Base-by-base conservation (phyloP, 805 yeast genomes). In the Wickerhamiella bombiphila region DNA sequence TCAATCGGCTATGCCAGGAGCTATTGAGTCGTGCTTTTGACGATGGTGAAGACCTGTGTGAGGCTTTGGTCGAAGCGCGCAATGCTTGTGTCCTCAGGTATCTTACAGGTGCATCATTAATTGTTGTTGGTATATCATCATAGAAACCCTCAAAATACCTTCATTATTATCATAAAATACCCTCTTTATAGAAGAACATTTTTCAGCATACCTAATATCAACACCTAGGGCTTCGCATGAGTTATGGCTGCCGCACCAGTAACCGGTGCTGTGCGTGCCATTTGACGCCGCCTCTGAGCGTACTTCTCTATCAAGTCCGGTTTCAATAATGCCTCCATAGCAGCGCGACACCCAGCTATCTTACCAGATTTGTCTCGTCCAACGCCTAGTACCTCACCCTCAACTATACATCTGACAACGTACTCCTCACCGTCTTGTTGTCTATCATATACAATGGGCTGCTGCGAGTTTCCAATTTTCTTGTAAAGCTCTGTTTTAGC, bases 101-200 rank as follows among this genome's bases (percentile, higher is more conserved):
- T 51, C 61, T 88, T 44, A 91, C 91, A 52, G 97, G 96, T 0
- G 80, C 93, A 1, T 94, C 98, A 0, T 94, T 95, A 0, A 76
- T 91, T 0, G 64, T 86, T 2, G 88, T 86, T 54, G 98, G 98
- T 0, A 54, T 91, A 31, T 97, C 32, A 29, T n/a, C n/a, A n/a
- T 9, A 13, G 26, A 9, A 9, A 24, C 26, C 11, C 9, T 24
- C 9, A 9, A 13, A 13, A 24, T 9, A 9, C n/a, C n/a, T n/a
- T n/a, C n/a, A n/a, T 24, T 13, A 4, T 14, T 3, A 13, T 6
- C 32, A 16, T n/a, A 3, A 15, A 15, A 22, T 6, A 14, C 11
- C 11, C 16, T 21, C 16, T 32, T 15, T n/a, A 15, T 4, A 25
- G 6, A 8, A 5, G 3, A 20, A 22, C 22, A 29, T 28, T 24